Evolutionary conservation across 257 asterid species (phyloP).

Genomic region (Forsythia suspensa): DNA sequence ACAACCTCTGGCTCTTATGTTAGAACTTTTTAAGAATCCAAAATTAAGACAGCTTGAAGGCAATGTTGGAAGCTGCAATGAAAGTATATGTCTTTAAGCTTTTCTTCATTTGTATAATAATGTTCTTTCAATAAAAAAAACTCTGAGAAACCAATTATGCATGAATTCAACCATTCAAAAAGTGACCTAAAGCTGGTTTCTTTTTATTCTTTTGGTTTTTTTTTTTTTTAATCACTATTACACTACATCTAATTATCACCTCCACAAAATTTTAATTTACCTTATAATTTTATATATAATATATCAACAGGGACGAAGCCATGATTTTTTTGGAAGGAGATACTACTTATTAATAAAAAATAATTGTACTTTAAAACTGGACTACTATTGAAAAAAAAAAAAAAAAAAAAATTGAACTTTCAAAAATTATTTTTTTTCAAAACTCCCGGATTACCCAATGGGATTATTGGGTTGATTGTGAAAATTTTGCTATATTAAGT

Average conservation of each 20-base stretch:
- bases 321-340: too few species aligned
- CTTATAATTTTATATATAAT: too few species aligned
- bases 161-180: constrained; percentile 37
- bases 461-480: not conserved
- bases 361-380: too few species aligned
- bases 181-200: constrained; percentile 23
- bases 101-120: not conserved
- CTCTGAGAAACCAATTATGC: constrained; percentile 15
- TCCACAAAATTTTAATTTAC: not conserved
- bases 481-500: not conserved
- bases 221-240: not conserved
- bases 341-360: too few species aligned
- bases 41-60: constrained; percentile 78
- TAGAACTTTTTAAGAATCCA: constrained; percentile 48
- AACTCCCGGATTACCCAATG: not conserved
- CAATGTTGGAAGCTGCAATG: constrained; percentile 40
- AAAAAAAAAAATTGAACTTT: too few species aligned
- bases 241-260: not conserved
- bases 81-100: constrained; percentile 6
- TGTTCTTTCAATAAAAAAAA: constrained; percentile 10
- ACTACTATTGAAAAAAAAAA: too few species aligned
- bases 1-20: constrained; percentile 6
- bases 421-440: too few species aligned
- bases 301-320: too few species aligned
- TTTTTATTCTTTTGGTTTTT: constrained; percentile 27